Conservation (phyloP, 1,139 yeast species). For the Pneumocystis carinii region DNA sequence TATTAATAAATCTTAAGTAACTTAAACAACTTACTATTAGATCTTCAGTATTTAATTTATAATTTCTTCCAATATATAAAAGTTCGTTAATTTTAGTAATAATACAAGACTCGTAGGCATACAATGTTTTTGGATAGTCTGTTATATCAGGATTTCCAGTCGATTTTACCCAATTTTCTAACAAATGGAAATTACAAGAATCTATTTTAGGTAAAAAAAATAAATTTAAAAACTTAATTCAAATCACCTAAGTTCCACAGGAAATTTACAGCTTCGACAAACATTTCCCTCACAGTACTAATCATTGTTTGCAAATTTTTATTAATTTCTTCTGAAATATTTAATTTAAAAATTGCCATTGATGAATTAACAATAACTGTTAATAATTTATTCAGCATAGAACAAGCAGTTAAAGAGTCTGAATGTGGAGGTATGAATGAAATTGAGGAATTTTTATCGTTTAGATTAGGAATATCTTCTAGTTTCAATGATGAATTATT, state of each 20-base stretch:
- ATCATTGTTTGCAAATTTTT: slow-evolving; percentile 27
- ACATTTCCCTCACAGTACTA: slow-evolving; percentile 28
- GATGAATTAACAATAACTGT: slow-evolving; percentile 29
- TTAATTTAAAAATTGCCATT: slow-evolving; percentile 31
- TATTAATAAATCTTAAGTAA: slow-evolving; percentile 13
- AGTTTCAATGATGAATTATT: not conserved
- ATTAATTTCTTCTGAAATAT: slow-evolving; percentile 22
- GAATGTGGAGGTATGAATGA: slow-evolving; percentile 46
- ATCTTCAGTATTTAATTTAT: not conserved
- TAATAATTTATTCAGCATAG: slow-evolving; percentile 33
- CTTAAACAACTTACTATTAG: slow-evolving; percentile 7
- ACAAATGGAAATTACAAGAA: slow-evolving; percentile 28
- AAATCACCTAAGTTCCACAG: slow-evolving; percentile 27
- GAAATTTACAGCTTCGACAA: slow-evolving; percentile 34
- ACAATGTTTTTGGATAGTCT: slow-evolving; percentile 18
- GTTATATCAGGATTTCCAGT: slow-evolving; percentile 18
- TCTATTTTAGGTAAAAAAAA: slow-evolving; percentile 23
- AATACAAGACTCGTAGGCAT: slow-evolving; percentile 4
- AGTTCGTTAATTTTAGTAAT: slow-evolving; percentile 9
- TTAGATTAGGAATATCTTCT: not conserved
- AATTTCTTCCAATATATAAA: not conserved
- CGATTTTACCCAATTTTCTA: slow-evolving; percentile 30
- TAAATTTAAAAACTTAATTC: not conserved
- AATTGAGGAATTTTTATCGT: not conserved
- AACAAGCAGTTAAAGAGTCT: slow-evolving; percentile 42